A percentile compares a stretch with the other conserved stretches of the same genome.
Conservation (phyloP, 179 eudicot species). For the Gypsophila paniculata region DNA sequence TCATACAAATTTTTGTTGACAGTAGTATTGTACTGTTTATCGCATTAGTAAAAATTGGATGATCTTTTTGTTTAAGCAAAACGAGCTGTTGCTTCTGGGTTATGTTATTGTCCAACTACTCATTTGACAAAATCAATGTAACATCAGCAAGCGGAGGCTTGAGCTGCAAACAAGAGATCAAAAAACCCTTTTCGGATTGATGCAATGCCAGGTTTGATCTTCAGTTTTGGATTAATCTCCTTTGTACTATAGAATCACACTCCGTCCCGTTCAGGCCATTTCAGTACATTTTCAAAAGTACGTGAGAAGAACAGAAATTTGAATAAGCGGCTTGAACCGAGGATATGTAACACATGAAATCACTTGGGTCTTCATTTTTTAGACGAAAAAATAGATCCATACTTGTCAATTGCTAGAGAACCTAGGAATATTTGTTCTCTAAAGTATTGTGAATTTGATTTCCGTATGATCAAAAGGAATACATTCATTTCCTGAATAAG, state of each 20-base stretch:
- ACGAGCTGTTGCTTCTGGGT: too few relatives aligned
- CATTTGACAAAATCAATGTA: too few relatives aligned
- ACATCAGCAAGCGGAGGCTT: not conserved
- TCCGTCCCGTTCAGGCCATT: not conserved
- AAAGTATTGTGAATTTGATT: not conserved
- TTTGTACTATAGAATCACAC: not conserved
- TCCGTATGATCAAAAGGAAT: not conserved
- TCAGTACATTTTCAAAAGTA: too few relatives aligned
- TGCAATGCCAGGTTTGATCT: not conserved
- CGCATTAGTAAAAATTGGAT: too few relatives aligned
- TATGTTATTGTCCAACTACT: too few relatives aligned
- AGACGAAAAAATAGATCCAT: not conserved
- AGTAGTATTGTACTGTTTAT: not conserved
- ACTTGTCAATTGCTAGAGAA: not conserved
- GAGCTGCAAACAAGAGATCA: not conserved
- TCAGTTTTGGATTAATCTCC: not conserved
- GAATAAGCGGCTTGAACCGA: too few relatives aligned
- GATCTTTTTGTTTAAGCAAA: slow-evolving; percentile 1
- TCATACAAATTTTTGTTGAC: not conserved
- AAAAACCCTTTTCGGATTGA: not conserved
- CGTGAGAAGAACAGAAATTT: too few relatives aligned
- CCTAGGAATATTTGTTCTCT: not conserved
- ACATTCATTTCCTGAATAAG: not conserved
- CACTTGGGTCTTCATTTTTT: not conserved
- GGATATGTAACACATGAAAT: not conserved